A percentile compares a stretch with the other conserved stretches of the same genome.
Conservation (phyloP, 495 filamentous ascomycete species). For the Neurospora tetraspora region DNA sequence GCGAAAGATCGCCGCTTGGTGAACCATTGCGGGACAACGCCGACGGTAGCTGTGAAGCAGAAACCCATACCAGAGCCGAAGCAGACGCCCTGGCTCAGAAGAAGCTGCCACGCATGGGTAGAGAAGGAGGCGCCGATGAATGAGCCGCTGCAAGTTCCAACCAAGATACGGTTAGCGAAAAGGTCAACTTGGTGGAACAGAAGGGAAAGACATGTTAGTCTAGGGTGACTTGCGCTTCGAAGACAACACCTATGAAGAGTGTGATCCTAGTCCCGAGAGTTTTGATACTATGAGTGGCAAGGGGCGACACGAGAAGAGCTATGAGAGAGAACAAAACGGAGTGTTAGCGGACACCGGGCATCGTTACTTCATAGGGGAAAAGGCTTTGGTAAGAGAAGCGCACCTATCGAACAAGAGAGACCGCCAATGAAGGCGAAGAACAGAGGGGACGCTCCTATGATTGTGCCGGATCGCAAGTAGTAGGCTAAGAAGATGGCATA, state of each 20-base stretch:
- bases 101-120: constrained; percentile 60
- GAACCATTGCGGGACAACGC: constrained; percentile 76
- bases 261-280: constrained; percentile 44
- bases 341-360: constrained; percentile 32
- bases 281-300: constrained; percentile 51
- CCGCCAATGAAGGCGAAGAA: constrained; percentile 68
- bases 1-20: constrained; percentile 56
- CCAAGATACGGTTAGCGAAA: neutral
- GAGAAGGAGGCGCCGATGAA: constrained; percentile 60
- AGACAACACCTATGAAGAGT: constrained; percentile 48
- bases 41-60: constrained; percentile 60
- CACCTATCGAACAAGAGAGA: constrained; percentile 49
- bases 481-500: constrained; percentile 66
- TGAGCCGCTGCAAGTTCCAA: constrained; percentile 31
- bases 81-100: constrained; percentile 65
- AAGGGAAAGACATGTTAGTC: neutral
- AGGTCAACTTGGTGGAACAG: neutral
- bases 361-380: too few relatives aligned
- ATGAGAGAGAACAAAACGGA: constrained; percentile 28
- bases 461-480: constrained; percentile 52
- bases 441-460: constrained; percentile 46
- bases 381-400: neutral
- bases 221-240: constrained; percentile 39
- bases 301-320: constrained; percentile 53
- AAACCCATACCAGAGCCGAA: constrained; percentile 73